phyloP scores from a whole-genome alignment of 2,329 filamentous ascomycete species.

The Botrytis aclada region DNA sequence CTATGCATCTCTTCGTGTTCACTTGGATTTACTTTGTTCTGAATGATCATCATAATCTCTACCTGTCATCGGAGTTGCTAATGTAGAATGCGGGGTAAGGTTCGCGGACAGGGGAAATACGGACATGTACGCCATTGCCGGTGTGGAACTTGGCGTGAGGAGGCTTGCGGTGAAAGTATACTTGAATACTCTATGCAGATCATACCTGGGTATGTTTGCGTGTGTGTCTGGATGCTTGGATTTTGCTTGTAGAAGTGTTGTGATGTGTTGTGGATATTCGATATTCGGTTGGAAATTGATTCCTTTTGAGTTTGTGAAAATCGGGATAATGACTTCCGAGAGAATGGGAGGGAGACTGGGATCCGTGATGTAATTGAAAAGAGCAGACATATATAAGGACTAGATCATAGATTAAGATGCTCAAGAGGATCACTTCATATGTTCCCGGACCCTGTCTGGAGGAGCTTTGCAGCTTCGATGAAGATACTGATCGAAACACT shows the following conservation, averaged over 20 bases:
- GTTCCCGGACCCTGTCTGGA: background rate
- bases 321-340: constrained; percentile 4
- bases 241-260: background rate
- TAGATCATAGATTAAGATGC: background rate
- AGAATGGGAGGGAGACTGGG: background rate
- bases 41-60: background rate
- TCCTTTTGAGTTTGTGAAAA: background rate
- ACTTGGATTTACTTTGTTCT: background rate
- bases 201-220: background rate
- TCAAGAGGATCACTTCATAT: background rate
- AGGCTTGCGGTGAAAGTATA: background rate
- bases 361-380: background rate
- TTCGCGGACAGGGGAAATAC: background rate
- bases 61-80: background rate
- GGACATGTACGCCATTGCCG: constrained; percentile 12
- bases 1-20: background rate
- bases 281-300: background rate
- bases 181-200: background rate
- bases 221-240: background rate
- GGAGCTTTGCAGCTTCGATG: background rate
- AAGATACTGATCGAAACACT: no score
- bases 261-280: background rate
- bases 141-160: background rate
- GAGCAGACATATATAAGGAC: background rate
- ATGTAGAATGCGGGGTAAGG: constrained; percentile 14